Evolutionary conservation across 768 basidiomycete genomes (phyloP).

Genomic region (Tulasnella sp.): DNA sequence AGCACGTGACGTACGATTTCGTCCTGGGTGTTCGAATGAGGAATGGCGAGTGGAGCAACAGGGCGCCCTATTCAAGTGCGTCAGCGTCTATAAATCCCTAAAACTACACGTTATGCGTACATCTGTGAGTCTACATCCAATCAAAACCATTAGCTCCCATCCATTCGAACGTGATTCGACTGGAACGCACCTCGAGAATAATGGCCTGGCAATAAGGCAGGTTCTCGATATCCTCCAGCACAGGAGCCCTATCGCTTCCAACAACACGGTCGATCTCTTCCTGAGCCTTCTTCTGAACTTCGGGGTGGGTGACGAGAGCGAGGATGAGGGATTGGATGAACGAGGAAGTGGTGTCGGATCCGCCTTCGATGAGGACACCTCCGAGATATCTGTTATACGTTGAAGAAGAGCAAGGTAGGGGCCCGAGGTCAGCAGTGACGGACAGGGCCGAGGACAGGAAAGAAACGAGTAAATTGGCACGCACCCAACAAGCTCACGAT

Average conservation of each 20-base stretch:
- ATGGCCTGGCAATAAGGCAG: constrained; percentile 14
- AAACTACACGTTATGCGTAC: not conserved
- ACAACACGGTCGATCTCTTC: constrained; percentile 21
- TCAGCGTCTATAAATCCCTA: not conserved
- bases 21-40: constrained; percentile 22
- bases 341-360: constrained; percentile 31
- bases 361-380: constrained; percentile 31
- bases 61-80: not conserved
- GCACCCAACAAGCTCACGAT: constrained; percentile 28
- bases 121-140: not conserved
- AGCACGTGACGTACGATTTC: constrained; percentile 7
- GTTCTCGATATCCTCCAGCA: constrained; percentile 13
- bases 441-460: not conserved
- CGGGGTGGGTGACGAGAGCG: constrained; percentile 8
- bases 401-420: too few species aligned
- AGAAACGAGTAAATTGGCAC: not conserved
- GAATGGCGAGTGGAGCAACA: constrained; percentile 23
- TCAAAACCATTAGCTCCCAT: not conserved
- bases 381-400: constrained; percentile 29
- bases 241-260: not conserved
- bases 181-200: constrained; percentile 1
- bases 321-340: constrained; percentile 19
- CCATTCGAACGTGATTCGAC: not conserved
- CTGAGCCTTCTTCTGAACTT: constrained; percentile 17
- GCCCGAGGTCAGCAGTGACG: too few species aligned